phyloP scores from a whole-genome alignment of 352 stramenopile genomes.

The Phytopythium boreale region DNA sequence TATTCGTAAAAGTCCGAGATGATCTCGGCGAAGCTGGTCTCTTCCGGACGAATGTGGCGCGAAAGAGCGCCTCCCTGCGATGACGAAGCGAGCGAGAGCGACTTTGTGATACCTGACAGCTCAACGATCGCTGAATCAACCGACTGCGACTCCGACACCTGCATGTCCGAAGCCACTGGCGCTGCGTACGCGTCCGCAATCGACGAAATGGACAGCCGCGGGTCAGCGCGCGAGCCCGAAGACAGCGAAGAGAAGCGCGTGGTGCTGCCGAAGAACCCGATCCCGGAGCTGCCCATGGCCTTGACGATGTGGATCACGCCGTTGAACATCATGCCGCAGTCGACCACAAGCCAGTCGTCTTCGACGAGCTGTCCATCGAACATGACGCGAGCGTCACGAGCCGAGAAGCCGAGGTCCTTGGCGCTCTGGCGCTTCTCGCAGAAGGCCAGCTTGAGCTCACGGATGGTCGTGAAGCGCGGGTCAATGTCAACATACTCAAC shows the following conservation, averaged over 20 bases:
- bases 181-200: slow-evolving; percentile 64
- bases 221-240: slow-evolving; percentile 20
- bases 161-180: slow-evolving; percentile 14
- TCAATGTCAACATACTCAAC: slow-evolving; percentile 82
- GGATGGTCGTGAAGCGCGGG: slow-evolving; percentile 60
- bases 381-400: slow-evolving; percentile 59
- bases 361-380: slow-evolving; percentile 73
- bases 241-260: slow-evolving; percentile 7
- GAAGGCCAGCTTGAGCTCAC: slow-evolving; percentile 61
- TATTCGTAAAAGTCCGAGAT: slow-evolving; percentile 74
- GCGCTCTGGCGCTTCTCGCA: slow-evolving; percentile 50
- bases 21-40: slow-evolving; percentile 74
- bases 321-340: slow-evolving; percentile 75
- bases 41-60: slow-evolving; percentile 65
- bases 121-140: slow-evolving; percentile 40
- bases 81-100: slow-evolving; percentile 26
- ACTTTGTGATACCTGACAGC: slow-evolving; percentile 40
- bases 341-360: slow-evolving; percentile 77
- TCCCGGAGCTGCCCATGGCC: slow-evolving; percentile 7
- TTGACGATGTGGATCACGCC: slow-evolving; percentile 70
- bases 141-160: slow-evolving; percentile 8
- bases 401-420: slow-evolving; percentile 41
- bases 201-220: slow-evolving; percentile 64
- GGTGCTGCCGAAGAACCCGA: slow-evolving; percentile 10
- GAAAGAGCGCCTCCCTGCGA: slow-evolving; percentile 40